A percentile compares a stretch with the other conserved stretches of the same genome.
phyloP scores from a whole-genome alignment of 192 early-diverging fungal genomes.

The Linnemannia elongata region DNA sequence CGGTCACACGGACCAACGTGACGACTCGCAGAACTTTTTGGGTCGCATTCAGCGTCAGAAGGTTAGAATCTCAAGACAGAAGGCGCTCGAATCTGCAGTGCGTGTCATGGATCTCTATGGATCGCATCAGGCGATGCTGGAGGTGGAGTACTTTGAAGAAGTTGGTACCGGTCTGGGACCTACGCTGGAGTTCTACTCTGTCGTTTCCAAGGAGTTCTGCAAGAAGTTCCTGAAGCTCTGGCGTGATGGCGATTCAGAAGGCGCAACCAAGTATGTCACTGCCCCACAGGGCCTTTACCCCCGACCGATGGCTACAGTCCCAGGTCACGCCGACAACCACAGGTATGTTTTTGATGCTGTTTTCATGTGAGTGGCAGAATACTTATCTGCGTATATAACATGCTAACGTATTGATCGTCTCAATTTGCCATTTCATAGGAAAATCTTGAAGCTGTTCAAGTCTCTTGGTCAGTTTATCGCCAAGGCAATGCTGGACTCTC shows the following conservation, averaged over 20 bases:
- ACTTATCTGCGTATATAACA: neutral
- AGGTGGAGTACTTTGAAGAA: conserved; percentile 96
- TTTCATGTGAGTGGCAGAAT: neutral
- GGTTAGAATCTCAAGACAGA: conserved; percentile 82
- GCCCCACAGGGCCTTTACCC: conserved; percentile 70
- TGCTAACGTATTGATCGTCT: neutral
- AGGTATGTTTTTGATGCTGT: conserved; percentile 47
- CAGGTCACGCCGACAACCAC: conserved; percentile 56
- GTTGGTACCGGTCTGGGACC: conserved; percentile 86
- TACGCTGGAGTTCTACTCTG: conserved; percentile 85
- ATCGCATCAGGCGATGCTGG: conserved; percentile 75
- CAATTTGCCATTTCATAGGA: conserved; percentile 41
- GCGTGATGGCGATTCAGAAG: conserved; percentile 67
- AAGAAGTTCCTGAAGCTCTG: conserved; percentile 74
- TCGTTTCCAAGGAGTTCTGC: conserved; percentile 81
- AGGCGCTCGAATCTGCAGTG: conserved; percentile 86
- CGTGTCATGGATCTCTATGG: conserved; percentile 91
- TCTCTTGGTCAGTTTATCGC: conserved; percentile 89
- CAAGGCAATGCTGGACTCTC: conserved; percentile 87
- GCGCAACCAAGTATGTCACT: conserved; percentile 56
- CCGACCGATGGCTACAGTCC: conserved; percentile 37
- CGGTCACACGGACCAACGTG: conserved; percentile 51
- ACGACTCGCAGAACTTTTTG: conserved; percentile 66
- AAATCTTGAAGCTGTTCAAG: conserved; percentile 74
- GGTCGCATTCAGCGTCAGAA: conserved; percentile 89